Evolutionary conservation across 2,329 filamentous ascomycete genomes (phyloP), one percentile per base, ranked within the genome.

Genomic region (Aureobasidium pullulans): DNA sequence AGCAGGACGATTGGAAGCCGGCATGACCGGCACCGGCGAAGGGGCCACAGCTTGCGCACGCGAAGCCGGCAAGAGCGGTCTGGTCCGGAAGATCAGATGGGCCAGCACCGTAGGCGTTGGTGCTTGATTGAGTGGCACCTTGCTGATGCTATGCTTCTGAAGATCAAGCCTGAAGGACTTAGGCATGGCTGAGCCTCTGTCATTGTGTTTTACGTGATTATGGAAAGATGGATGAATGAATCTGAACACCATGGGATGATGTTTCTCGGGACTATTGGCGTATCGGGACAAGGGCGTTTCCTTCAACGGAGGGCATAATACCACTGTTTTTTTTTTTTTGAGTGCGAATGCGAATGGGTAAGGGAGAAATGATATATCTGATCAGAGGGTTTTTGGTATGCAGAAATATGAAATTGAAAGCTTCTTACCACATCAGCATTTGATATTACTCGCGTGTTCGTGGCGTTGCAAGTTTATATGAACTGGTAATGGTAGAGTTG

Each of bases 1-100:
- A 63, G 77, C 81, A 4, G 82, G 82, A 1, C 74, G 77, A 54
- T 72, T 79, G 2, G 83, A 85, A 66, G 76, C 59, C 6, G 57
- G 59, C 15, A 60, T 66, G 31, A 59, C 40, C 1, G 63, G 47
- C 13, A 65, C 44, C 5, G 66, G 67, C 29, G 65, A 66, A 16
- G 47, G 68, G 16, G 57, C 65, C 2, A 65, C 64, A 23, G 39
- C 44, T 10, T 72, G 70, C 61, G 70, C 69, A 15, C 61, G 66
- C 48, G 70, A 72, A 56, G 70, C 67, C 3, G 66, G 68, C 8
- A 63, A 69, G 29, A 64, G 65, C 10, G 64, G 69, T 10, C 61
- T 72, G 47, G 70, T 72, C 54, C 69, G 66, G 59, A 66, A 69
- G 61, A 66, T 68, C 11, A 65, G 66, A 57, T 69, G 67, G 54